Base-by-base conservation (phyloP, 208 protist genomes). In the Leptomonas seymouri region DNA sequence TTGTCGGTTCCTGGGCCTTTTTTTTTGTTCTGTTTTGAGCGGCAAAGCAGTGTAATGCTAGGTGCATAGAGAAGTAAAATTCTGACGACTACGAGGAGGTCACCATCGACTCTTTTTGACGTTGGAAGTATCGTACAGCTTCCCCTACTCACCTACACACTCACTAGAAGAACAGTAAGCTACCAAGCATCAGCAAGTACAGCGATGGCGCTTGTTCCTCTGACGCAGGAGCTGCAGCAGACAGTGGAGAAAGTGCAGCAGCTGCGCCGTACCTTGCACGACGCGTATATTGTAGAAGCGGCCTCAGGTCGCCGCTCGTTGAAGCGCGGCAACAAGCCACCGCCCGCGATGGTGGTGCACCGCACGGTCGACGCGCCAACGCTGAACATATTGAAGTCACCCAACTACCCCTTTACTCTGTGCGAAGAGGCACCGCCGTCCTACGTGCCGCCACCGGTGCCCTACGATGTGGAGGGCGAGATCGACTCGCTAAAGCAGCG, bases 391-490 rank as follows among this genome's bases (percentile, higher is more conserved):
- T 82, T 95, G 34, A 90, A 90, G 76, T 84, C 80, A 9, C 70
- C 84, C 14, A 91, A 87, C 77, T 95, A 92, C 69, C 90, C 90
- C 25, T 95, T 93, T 53, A 74, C 80, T 34, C 53, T 95, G 2
- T 95, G 90, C 61, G 90, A 93, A 34, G 87, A 90, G 60, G 90
- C 90, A 11, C 90, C 90, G 23, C 71, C 84, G 48, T 82, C 84
- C 34, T 95, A 93, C 69, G 71, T 86, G 41, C 84, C 87, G 21
- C 84, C 84, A 28, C 86, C 87, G 27, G 80, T 95, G 58, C 90
- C 90, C 27, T 95, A 85, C 64, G 80, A 95, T 57, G 76, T 92
- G 6, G 82, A 87, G 56, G 69, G 75, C 20, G 84, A 87, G 65
- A 78, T 92, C 21, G 74, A 81, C 1, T 53, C 56, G 7, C 50